These are phyloP conservation scores for Cyclotella choctawhatcheeana DNA, from an alignment of 108 stramenopile species.

Conservation along the genomic window DNA sequence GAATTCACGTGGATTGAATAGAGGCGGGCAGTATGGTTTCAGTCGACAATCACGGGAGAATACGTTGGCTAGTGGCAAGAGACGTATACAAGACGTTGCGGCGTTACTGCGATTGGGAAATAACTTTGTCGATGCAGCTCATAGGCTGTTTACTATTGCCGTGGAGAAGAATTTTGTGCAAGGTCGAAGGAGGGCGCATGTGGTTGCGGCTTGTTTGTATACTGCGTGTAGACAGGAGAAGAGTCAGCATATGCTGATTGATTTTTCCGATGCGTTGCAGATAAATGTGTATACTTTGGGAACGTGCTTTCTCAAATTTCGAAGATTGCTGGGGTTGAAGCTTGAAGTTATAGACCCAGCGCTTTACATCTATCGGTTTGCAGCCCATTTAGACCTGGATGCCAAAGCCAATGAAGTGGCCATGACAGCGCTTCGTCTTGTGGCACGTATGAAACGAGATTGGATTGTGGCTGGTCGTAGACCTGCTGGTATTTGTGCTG, in stretches of 20 bases:
- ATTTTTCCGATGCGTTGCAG: conserved; percentile 97
- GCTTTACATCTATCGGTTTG: conserved; percentile 98
- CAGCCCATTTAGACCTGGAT: conserved; percentile 94
- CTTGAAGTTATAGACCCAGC: conserved; percentile 97
- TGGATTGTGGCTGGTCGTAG: conserved; percentile 98
- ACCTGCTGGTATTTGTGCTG: conserved; percentile 97
- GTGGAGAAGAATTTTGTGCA: conserved; percentile 96
- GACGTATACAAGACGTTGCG: conserved; percentile 88
- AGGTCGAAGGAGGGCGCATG: conserved; percentile 88
- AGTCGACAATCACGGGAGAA: conserved; percentile 90
- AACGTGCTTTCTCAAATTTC: conserved; percentile 96
- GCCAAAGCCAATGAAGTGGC: conserved; percentile 91
- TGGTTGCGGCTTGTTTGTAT: conserved; percentile 97
- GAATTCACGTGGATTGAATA: conserved; percentile 54
- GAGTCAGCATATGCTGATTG: conserved; percentile 98
- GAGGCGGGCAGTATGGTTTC: conserved; percentile 87
- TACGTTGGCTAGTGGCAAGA: conserved; percentile 87
- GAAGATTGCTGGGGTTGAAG: conserved; percentile 88
- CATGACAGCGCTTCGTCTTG: conserved; percentile 89
- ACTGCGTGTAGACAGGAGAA: conserved; percentile 97
- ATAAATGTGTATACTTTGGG: conserved; percentile 98
- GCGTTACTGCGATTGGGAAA: conserved; percentile 75
- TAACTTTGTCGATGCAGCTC: conserved; percentile 92
- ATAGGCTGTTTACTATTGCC: conserved; percentile 91
- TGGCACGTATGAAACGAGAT: conserved; percentile 97